These are phyloP conservation scores for Exophiala dermatitidis DNA, from an alignment of 2,329 filamentous ascomycete species.

Conservation along the genomic window DNA sequence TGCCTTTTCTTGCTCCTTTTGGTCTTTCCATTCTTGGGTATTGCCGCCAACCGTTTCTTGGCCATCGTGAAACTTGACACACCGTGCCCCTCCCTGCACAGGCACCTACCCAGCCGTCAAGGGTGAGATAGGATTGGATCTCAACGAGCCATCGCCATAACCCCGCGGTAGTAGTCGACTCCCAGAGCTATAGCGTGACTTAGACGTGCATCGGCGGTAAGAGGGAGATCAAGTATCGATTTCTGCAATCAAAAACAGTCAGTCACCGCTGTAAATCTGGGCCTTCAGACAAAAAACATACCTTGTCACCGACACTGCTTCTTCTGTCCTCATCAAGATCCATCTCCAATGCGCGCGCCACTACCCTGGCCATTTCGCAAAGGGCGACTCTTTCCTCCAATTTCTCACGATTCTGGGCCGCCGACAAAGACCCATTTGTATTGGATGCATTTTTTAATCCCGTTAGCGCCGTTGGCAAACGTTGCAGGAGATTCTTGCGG, in stretches of 20 bases:
- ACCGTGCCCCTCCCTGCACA: neutral
- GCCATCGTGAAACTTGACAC: too few species aligned
- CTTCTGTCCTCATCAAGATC: slow-evolving; percentile 10
- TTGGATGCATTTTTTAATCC: slow-evolving; percentile 32
- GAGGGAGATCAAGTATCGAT: slow-evolving; percentile 36
- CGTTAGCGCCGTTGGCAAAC: slow-evolving; percentile 44
- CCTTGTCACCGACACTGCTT: slow-evolving; percentile 11
- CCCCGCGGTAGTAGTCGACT: slow-evolving; percentile 58
- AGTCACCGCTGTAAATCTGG: neutral
- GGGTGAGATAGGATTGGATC: too few species aligned
- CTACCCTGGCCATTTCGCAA: slow-evolving; percentile 70
- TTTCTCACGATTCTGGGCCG: slow-evolving; percentile 44
- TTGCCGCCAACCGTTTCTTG: too few species aligned
- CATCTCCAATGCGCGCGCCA: slow-evolving; percentile 47
- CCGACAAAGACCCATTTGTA: slow-evolving; percentile 35
- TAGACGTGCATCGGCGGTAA: slow-evolving; percentile 66
- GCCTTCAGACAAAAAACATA: slow-evolving; percentile 3
- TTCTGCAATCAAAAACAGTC: slow-evolving; percentile 33
- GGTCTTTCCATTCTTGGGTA: too few species aligned
- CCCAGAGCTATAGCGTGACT: slow-evolving; percentile 64
- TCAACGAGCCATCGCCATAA: slow-evolving; percentile 48
- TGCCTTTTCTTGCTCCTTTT: too few species aligned
- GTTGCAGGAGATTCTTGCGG: slow-evolving; percentile 37
- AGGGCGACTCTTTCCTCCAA: slow-evolving; percentile 64
- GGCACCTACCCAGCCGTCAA: neutral